A percentile compares a stretch with the other conserved stretches of the same genome.
phyloP scores from a whole-genome alignment of 2,329 filamentous ascomycete species.

The Elsinoe arachidis region DNA sequence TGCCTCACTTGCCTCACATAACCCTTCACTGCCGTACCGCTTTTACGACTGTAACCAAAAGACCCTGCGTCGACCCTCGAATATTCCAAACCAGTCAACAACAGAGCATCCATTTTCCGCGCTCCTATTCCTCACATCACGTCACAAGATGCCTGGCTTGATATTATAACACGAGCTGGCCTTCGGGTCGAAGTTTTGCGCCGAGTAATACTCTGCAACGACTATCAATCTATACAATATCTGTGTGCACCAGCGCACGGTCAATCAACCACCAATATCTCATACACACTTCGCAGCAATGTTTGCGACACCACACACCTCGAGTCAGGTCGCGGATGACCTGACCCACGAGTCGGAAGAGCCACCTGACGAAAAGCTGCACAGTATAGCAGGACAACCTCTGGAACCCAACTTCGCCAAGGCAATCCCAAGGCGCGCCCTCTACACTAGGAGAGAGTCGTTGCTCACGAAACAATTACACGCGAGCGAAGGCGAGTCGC shows the following conservation, averaged over 20 bases:
- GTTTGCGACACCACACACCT: constrained; percentile 4
- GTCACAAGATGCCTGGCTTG: background rate
- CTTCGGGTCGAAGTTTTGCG: constrained; percentile 11
- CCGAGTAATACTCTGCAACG: background rate
- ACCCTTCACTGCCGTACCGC: background rate
- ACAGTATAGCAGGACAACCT: constrained; percentile 18
- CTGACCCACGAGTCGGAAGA: constrained; percentile 62
- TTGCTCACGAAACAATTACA: constrained; percentile 77
- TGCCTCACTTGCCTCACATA: background rate
- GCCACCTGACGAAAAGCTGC: constrained; percentile 60
- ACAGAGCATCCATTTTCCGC: background rate
- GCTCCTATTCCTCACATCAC: background rate
- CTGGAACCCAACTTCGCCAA: constrained; percentile 37
- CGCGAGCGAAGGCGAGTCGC: constrained; percentile 41
- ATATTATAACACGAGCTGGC: constrained; percentile 13
- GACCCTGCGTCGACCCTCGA: background rate
- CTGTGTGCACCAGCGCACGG: background rate
- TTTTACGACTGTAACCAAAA: background rate
- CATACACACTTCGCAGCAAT: background rate
- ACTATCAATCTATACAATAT: background rate
- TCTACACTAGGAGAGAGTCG: constrained; percentile 59
- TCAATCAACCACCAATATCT: background rate
- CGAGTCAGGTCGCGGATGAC: constrained; percentile 9
- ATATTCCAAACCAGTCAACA: background rate
- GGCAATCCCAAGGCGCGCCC: constrained; percentile 31